Conservation (phyloP, 306 rosid species). For the Begonia masoniana region DNA sequence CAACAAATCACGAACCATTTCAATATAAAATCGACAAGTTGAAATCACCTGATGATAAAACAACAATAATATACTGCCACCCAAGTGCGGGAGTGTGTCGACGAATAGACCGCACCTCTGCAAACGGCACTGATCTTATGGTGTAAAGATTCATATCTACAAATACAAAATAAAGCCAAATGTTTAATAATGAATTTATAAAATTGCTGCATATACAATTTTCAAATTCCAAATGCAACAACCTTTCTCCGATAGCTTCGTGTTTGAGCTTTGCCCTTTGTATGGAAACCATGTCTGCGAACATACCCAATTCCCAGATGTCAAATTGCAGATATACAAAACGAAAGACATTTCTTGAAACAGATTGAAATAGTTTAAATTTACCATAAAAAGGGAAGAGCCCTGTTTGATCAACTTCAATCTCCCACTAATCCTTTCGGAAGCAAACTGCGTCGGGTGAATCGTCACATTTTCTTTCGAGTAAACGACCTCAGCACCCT, state of each 20-base stretch:
- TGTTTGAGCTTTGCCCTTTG: constrained; percentile 55
- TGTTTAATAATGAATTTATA: no score
- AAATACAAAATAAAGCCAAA: constrained; percentile 10
- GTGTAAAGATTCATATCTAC: constrained; percentile 81
- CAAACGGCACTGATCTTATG: constrained; percentile 64
- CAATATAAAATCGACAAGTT: neutral
- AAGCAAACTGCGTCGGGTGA: constrained; percentile 77
- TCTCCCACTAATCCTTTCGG: constrained; percentile 83
- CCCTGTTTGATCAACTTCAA: constrained; percentile 73
- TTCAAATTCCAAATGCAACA: constrained; percentile 9
- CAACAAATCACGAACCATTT: no score
- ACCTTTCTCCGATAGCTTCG: constrained; percentile 75
- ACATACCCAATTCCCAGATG: neutral
- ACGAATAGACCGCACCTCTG: constrained; percentile 79
- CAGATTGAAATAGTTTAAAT: neutral
- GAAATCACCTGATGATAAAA: constrained; percentile 64
- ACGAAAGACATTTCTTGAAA: neutral
- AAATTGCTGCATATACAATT: neutral
- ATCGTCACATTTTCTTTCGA: constrained; percentile 84
- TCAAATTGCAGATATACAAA: constrained; percentile 3
- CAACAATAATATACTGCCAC: constrained; percentile 85
- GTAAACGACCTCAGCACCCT: constrained; percentile 60
- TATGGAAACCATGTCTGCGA: constrained; percentile 87
- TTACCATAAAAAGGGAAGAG: constrained; percentile 64
- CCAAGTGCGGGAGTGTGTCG: constrained; percentile 86